Percentiles rank a stretch among this genome's conserved stretches.
Conservation (phyloP, 1,284 basidiomycete genomes). For the Puccinia horiana region DNA sequence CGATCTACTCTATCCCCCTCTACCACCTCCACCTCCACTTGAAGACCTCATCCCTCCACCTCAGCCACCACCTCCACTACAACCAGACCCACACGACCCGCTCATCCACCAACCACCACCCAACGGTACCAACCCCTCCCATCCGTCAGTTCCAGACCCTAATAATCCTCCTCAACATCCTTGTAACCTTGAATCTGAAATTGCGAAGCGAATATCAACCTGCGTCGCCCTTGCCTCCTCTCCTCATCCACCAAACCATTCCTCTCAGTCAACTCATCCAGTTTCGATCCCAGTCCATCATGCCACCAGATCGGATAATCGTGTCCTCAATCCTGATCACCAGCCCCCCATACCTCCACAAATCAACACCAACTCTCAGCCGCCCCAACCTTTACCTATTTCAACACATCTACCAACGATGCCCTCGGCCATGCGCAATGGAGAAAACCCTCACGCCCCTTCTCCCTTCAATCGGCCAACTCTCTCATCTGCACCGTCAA, state of each 20-base stretch:
- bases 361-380: background rate
- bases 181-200: slow-evolving; percentile 51
- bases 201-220: slow-evolving; percentile 35
- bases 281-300: background rate
- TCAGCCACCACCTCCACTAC: slow-evolving; percentile 27
- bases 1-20: slow-evolving; percentile 35
- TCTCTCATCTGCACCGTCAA: background rate
- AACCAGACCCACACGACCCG: background rate
- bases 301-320: background rate
- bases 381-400: background rate
- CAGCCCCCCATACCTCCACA: background rate
- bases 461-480: background rate
- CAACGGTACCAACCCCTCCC: slow-evolving; percentile 46
- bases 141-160: slow-evolving; percentile 18
- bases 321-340: background rate
- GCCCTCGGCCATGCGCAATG: slow-evolving; percentile 33
- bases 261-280: background rate
- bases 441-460: slow-evolving; percentile 1
- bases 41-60: slow-evolving; percentile 44
- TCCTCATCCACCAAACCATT: background rate
- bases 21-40: slow-evolving; percentile 52
- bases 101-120: slow-evolving; percentile 42
- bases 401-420: slow-evolving; percentile 19
- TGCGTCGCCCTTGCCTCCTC: slow-evolving; percentile 12
- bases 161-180: slow-evolving; percentile 29